phyloP scores from a whole-genome alignment of 257 asterid species.

The Forsythia suspensa region DNA sequence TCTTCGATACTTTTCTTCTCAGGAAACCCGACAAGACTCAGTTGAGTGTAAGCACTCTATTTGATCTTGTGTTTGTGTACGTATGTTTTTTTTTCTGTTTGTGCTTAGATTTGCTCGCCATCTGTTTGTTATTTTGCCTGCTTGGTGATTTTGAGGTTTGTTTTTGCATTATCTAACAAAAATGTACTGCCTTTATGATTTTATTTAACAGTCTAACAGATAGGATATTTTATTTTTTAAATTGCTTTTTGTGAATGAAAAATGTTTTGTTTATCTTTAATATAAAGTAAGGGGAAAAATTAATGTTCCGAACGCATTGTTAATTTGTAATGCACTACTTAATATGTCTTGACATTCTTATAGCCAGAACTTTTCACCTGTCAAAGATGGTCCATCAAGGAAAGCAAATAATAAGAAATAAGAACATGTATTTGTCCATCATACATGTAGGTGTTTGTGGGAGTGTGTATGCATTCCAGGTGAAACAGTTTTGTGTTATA shows the following conservation, averaged over 20 bases:
- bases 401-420: not conserved
- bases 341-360: not conserved
- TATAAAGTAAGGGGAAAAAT: not conserved
- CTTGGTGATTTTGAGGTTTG: slow-evolving; percentile 5
- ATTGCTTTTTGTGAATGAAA: not conserved
- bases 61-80: not conserved
- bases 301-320: not conserved
- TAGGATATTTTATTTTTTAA: not conserved
- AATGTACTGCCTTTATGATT: no score
- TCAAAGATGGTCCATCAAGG: no score
- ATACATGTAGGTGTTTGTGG: not conserved
- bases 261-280: not conserved
- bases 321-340: not conserved
- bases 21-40: slow-evolving; percentile 15
- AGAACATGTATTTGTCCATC: not conserved
- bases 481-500: not conserved
- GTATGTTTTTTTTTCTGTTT: not conserved
- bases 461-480: not conserved
- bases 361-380: not conserved
- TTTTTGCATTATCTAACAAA: not conserved
- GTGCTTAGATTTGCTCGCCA: slow-evolving; percentile 29
- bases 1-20: slow-evolving; percentile 35
- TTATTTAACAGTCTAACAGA: no score
- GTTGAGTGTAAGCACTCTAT: slow-evolving; percentile 23
- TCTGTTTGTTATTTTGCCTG: slow-evolving; percentile 46